Evolutionary conservation across 495 filamentous ascomycete genomes (phyloP).

Genomic region (Penicillium simplicissimum): DNA sequence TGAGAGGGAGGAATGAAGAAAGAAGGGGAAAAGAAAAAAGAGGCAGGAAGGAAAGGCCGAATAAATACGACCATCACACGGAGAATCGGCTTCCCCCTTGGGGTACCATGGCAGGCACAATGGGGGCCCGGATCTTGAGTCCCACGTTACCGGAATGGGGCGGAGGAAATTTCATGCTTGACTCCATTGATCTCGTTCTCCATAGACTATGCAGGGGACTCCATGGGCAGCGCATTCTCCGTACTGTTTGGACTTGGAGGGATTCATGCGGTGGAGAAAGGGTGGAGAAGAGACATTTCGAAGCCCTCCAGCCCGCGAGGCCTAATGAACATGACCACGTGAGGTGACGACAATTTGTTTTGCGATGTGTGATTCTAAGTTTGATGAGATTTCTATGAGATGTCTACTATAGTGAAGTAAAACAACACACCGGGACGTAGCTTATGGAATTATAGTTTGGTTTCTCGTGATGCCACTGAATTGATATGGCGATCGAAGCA

Average conservation of each 20-base stretch:
- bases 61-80: constrained; percentile 27
- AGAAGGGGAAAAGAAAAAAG: constrained; percentile 14
- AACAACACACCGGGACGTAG: background rate
- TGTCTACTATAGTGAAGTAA: background rate
- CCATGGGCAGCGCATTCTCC: constrained; percentile 28
- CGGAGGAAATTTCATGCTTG: constrained; percentile 26
- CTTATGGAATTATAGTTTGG: background rate
- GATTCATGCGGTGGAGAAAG: constrained; percentile 25
- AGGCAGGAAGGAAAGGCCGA: constrained; percentile 15
- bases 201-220: constrained; percentile 8
- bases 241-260: constrained; percentile 24
- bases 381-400: background rate
- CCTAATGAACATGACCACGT: constrained; percentile 20
- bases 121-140: constrained; percentile 42
- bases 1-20: constrained; percentile 16
- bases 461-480: background rate
- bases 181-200: constrained; percentile 2
- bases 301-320: background rate
- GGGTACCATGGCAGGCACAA: constrained; percentile 40
- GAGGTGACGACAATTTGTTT: constrained; percentile 6
- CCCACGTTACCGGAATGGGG: constrained; percentile 31
- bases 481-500: background rate
- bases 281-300: constrained; percentile 23
- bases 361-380: background rate
- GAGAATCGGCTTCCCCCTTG: constrained; percentile 31